Conservation (phyloP, 2,329 filamentous ascomycete genomes). For the Akanthomyces uredinophilus region DNA sequence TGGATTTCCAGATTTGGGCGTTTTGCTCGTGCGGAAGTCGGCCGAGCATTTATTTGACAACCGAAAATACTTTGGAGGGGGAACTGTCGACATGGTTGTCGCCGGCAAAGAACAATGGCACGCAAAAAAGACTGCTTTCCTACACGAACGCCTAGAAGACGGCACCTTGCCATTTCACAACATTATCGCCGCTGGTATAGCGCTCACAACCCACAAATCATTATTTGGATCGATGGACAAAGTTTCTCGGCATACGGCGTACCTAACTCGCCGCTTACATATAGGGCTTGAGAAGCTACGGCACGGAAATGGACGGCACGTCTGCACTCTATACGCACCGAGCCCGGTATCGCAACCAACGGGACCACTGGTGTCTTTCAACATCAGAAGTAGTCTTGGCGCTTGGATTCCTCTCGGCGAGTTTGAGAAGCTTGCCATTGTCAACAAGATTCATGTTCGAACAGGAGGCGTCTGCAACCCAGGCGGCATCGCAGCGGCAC, state of each 20-base stretch:
- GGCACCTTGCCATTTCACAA: conserved; percentile 87
- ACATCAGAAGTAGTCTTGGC: conserved; percentile 63
- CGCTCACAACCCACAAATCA: conserved; percentile 61
- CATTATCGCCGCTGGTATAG: conserved; percentile 75
- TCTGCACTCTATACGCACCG: conserved; percentile 62
- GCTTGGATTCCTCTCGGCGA: conserved; percentile 77
- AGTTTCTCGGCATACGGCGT: conserved; percentile 66
- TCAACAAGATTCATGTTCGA: conserved; percentile 77
- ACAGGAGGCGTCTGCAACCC: conserved; percentile 92
- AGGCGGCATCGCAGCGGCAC: conserved; percentile 69
- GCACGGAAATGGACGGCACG: conserved; percentile 62
- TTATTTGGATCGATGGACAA: conserved; percentile 68
- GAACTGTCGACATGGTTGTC: conserved; percentile 86
- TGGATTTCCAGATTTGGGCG: conserved; percentile 88
- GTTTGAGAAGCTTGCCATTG: conserved; percentile 76
- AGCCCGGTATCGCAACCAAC: conserved; percentile 29
- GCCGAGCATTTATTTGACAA: conserved; percentile 58
- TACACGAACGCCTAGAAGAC: conserved; percentile 84
- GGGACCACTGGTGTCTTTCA: conserved; percentile 81
- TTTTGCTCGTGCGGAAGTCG: conserved; percentile 71
- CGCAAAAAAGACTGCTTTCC: conserved; percentile 61
- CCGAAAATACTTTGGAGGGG: conserved; percentile 85
- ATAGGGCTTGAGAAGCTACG: conserved; percentile 50
- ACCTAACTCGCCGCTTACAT: conserved; percentile 47
- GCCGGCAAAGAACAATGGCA: conserved; percentile 78